Percentiles rank a stretch among this genome's conserved stretches.
Conservation (phyloP, 116 monocot species). For the Posidonia oceanica region DNA sequence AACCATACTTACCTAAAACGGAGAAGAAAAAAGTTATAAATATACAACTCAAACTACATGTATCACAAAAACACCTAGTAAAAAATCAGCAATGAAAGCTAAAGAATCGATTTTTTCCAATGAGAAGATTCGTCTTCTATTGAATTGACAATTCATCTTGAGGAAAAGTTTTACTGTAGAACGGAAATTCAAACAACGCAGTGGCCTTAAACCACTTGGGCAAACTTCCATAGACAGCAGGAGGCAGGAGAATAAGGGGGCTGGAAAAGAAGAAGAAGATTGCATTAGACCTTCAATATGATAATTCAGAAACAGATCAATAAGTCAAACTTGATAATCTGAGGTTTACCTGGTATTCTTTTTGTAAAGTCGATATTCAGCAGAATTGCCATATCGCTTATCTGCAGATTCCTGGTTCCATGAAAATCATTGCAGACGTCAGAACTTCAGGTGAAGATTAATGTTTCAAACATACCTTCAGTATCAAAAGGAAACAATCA, state of each 20-base stretch:
- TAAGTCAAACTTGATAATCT: neutral
- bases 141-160: constrained; percentile 7
- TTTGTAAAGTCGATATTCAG: constrained; percentile 63
- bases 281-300: neutral
- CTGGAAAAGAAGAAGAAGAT: constrained; percentile 22
- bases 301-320: neutral
- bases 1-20: neutral
- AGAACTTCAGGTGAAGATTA: neutral
- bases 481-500: neutral
- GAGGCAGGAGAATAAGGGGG: constrained; percentile 76
- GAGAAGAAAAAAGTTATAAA: neutral
- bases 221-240: constrained; percentile 42
- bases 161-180: constrained; percentile 45
- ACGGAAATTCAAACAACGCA: constrained; percentile 71
- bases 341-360: constrained; percentile 48
- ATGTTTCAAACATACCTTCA: neutral
- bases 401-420: constrained; percentile 59
- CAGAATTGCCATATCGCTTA: constrained; percentile 26
- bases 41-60: neutral
- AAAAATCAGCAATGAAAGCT: neutral
- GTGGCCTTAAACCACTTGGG: constrained; percentile 74
- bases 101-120: no score
- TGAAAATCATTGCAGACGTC: neutral
- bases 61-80: neutral
- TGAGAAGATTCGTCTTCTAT: neutral